phyloP scores from a whole-genome alignment of 2,329 filamentous ascomycete species.

The Hypoxylon sp. region DNA sequence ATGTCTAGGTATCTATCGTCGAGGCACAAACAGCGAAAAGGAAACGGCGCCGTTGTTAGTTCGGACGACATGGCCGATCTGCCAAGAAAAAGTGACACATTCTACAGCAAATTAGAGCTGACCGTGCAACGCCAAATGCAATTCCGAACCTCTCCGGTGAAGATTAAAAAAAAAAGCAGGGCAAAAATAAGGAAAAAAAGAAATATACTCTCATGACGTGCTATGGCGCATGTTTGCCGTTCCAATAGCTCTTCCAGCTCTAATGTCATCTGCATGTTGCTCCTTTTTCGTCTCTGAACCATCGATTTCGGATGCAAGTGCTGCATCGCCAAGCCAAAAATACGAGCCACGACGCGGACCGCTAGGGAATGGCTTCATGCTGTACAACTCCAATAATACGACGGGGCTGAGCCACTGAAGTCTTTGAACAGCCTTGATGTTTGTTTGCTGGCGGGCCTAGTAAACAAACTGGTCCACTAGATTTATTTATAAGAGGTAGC shows the following conservation, averaged over 20 bases:
- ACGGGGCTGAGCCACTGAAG: constrained; percentile 18
- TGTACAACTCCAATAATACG: constrained; percentile 31
- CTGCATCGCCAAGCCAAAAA: constrained; percentile 43
- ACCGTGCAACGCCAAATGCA: constrained; percentile 5
- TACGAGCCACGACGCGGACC: constrained; percentile 38
- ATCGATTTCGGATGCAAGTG: constrained; percentile 30
- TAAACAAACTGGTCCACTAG: neutral
- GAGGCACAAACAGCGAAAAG: constrained; percentile 1
- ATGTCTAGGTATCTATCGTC: neutral
- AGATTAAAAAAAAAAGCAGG: constrained; percentile 12
- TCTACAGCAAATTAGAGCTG: constrained; percentile 1
- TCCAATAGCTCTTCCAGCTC: constrained; percentile 23
- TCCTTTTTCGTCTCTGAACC: constrained; percentile 8
- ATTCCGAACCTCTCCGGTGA: constrained; percentile 18
- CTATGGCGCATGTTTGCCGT: constrained; percentile 31
- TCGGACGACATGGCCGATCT: neutral
- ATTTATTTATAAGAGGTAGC: neutral
- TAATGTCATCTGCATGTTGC: constrained; percentile 13
- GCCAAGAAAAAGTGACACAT: constrained; percentile 26
- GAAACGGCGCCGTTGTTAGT: neutral
- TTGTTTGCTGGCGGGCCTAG: neutral
- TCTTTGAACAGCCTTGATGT: neutral
- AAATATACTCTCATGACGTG: constrained; percentile 31
- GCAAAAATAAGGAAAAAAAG: neutral
- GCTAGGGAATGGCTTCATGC: constrained; percentile 33